Evolutionary conservation across 2,329 filamentous ascomycete genomes (phyloP), one percentile per base, ranked within the genome.

Genomic region (Phialophora macrospora): DNA sequence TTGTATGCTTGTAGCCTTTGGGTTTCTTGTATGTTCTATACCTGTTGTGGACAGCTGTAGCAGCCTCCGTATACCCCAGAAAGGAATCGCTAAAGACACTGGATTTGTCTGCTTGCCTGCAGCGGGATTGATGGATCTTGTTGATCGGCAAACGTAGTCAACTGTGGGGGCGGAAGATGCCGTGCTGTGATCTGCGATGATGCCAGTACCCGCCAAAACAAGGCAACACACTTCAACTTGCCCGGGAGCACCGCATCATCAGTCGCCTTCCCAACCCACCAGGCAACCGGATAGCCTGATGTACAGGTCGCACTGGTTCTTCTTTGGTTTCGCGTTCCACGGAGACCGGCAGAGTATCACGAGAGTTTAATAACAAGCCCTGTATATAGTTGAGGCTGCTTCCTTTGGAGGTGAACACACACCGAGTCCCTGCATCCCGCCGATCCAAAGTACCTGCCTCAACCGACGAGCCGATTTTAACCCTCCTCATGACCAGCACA

Each of bases 391-490:
- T 30, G 48, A 26, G 14, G 24, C 20, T 26, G 48, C 11, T 51
- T 51, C 22, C 48, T 51, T 51, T 11, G 17, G 17, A n/a, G 17
- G 14, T 6, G 38, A 41, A n/a, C 38, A 41, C 14, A n/a, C 38
- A 8, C 8, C 22, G 34, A 62, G 34, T 55, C 38, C 48, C 34
- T 34, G 34, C 34, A 62, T 34, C 38, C 60, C 44, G 30, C 49
- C 44, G 22, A 44, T n/a, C 26, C 17, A 30, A 8, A 24, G 38
- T 2, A 44, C 44, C 22, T 20, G 30, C 30, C 58, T 48, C 12
- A 28, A 20, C 28, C 24, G 17, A n/a, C 28, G 11, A 12, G 32
- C 38, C 32, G 24, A 22, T 17, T 32, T 32, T n/a, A 14, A 41
- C 30, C 58, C 46, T 4, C 48, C 30, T 9, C n/a, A 38, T 26